Evolutionary conservation across 2,329 filamentous ascomycete genomes (phyloP), one percentile per base, ranked within the genome.

Genomic region (Botrytis pseudocinerea): DNA sequence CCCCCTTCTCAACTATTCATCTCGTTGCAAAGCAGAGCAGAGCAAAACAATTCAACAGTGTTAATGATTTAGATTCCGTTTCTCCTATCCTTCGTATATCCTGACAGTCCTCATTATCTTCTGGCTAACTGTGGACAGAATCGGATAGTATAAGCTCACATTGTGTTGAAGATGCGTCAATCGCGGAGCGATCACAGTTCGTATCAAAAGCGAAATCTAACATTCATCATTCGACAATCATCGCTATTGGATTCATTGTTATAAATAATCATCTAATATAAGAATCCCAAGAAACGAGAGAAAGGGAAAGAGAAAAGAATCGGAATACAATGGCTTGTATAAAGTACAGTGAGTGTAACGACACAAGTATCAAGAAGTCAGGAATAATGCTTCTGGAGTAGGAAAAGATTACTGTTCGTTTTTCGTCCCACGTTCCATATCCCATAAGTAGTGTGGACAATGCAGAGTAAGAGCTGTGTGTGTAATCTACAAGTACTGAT

Each of bases 401-500:
- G 40, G 25, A 35, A 44, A 51, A 42, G 32, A 32, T 57, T 42
- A 57, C 38, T 57, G 18, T 57, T 57, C 48, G 18, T 57, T 44
- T 28, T 42, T 69, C 48, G 18, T 44, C 44, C 48, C 9, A 32
- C 48, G 18, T 44, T 57, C 48, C 9, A 32, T 57, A 14, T 57
- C 32, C 51, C 51, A 14, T 57, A 18, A 57, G n/a, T 57, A 57
- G 51, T 18, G 51, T n/a, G 32, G 48, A 57, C 54, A 20, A 51
- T 57, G 65, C 16, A 40, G 48, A 38, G n/a, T 40, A 51, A n/a
- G 40, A 51, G n/a, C 38, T 57, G n/a, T 57, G 35, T 69, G 65
- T 44, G n/a, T 59, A 69, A 54, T 69, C 65, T 69, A 69, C 65
- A 69, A 57, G 51, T 69, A 32, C 54, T 28, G 40, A 40, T 40